Evolutionary conservation across 768 basidiomycete species (phyloP), one percentile per base, ranked within the genome.

Genomic region (Kwoniella botswanensis): DNA sequence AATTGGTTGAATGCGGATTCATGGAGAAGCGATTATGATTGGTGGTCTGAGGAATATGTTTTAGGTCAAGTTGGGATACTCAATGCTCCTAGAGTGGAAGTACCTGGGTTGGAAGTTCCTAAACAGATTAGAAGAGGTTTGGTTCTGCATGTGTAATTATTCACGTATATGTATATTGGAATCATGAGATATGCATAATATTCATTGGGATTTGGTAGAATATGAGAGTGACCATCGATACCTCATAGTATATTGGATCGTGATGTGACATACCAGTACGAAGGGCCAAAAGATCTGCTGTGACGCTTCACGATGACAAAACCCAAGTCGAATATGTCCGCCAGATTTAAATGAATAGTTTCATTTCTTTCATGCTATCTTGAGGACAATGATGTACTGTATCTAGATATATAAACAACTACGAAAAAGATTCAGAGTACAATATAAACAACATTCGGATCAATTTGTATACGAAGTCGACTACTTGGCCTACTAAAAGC

Each of bases 11-110:
- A 71, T 17, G 66, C 78, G 11, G 68, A 77, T 56, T 69, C 72
- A 18, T 79, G 74, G 74, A 67, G 78, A 35, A 71, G 58, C n/a
- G 72, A 75, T 18, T 73, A 70, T 26, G 73, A 79, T 67, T 75
- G 71, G 71, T 79, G 78, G 78, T 63, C 63, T 11, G 76, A 79
- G 29, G 78, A 79, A 52, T 79, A 79, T 60, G 64, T 58, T n/a
- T 41, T 79, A 12, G 67, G 63, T 26, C 52, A 67, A 50, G 70
- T 74, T 26, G 78, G 78, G 1, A 71, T 79, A 17, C 24, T 75
- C 43, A 70, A 75, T 56, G 71, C 72, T 5, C 78, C 78, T 1
- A 65, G 65, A 54, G 63, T 79, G 9, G 61, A 74, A 71, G 63
- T 69, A 5, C 77, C 72, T n/a, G 77, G 77, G 3, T 21, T 24